Percentiles rank a stretch among this genome's conserved stretches.
These are phyloP conservation scores for Diplocarpon rosae DNA, from an alignment of 2,329 filamentous ascomycete genomes.

Conservation along the genomic window DNA sequence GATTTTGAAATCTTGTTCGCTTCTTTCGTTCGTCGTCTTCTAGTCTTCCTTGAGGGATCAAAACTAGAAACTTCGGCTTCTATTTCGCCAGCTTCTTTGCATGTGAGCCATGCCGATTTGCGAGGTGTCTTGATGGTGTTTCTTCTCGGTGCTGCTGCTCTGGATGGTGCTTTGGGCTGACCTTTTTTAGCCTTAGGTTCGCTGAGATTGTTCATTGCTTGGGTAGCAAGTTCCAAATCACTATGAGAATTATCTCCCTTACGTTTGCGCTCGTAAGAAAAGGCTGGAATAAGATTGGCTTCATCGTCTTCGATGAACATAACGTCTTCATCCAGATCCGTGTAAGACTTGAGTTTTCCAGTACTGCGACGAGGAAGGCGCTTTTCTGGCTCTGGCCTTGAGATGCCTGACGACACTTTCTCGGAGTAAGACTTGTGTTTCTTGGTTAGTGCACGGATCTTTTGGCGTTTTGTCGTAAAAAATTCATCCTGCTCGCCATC, in stretches of 20 bases:
- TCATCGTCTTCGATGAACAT: slow-evolving; percentile 19
- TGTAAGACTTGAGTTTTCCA: slow-evolving; percentile 15
- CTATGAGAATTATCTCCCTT: slow-evolving; percentile 2
- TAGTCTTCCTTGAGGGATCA: slow-evolving; percentile 5
- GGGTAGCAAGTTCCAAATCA: slow-evolving; percentile 17
- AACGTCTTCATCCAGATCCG: slow-evolving; percentile 20
- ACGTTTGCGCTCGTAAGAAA: slow-evolving; percentile 1
- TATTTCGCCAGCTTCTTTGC: slow-evolving; percentile 17
- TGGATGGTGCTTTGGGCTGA: slow-evolving; percentile 1
- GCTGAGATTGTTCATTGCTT: slow-evolving; percentile 13
- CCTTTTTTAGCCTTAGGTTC: slow-evolving; percentile 10
- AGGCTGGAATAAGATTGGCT: slow-evolving; percentile 5
- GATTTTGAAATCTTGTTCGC: background rate
- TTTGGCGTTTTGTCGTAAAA: slow-evolving; percentile 20
- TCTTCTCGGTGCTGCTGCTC: slow-evolving; percentile 7
- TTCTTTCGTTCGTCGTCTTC: slow-evolving; percentile 1
- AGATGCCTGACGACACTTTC: background rate
- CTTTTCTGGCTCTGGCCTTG: slow-evolving; percentile 11
- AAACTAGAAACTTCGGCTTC: background rate
- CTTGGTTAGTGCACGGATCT: slow-evolving; percentile 12
- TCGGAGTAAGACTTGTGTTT: slow-evolving; percentile 1
- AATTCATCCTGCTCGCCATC: slow-evolving; percentile 22
- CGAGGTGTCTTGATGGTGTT: slow-evolving; percentile 16
- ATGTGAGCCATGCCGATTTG: slow-evolving; percentile 22
- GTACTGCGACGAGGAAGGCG: slow-evolving; percentile 15